These are phyloP conservation scores for Beauveria varroae DNA, from an alignment of 2,329 filamentous ascomycete species.

Conservation along the genomic window DNA sequence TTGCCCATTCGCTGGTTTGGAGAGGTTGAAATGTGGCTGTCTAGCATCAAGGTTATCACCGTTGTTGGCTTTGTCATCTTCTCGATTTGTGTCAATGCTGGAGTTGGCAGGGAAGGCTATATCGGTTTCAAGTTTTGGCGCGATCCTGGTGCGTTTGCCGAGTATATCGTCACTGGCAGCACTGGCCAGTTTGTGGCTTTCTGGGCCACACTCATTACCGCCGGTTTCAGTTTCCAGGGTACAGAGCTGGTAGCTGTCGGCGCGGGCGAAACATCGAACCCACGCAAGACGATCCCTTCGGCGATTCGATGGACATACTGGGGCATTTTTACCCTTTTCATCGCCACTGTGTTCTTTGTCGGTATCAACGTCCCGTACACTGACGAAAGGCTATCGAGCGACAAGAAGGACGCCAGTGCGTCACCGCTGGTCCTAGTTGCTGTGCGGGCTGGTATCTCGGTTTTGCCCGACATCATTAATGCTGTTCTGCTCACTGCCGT, in stretches of 20 bases:
- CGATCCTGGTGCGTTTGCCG: constrained; percentile 59
- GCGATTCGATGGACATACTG: constrained; percentile 71
- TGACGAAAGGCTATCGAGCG: constrained; percentile 44
- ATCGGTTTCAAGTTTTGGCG: constrained; percentile 68
- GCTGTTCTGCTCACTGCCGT: constrained; percentile 71
- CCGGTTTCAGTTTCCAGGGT: constrained; percentile 64
- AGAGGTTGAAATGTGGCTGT: constrained; percentile 73
- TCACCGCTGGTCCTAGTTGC: constrained; percentile 59
- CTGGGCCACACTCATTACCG: constrained; percentile 61
- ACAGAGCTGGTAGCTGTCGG: constrained; percentile 70
- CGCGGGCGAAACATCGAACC: constrained; percentile 70
- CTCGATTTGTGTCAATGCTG: constrained; percentile 66
- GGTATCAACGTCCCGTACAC: constrained; percentile 62
- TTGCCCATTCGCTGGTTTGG: constrained; percentile 66
- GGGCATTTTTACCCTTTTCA: constrained; percentile 64
- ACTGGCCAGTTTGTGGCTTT: constrained; percentile 60
- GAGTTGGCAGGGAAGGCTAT: constrained; percentile 60
- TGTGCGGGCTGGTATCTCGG: constrained; percentile 53
- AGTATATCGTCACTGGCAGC: constrained; percentile 46
- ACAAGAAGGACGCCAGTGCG: constrained; percentile 50
- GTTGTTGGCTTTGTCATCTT: constrained; percentile 72
- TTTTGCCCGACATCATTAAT: constrained; percentile 66
- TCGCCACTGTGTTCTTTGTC: constrained; percentile 60
- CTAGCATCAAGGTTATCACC: constrained; percentile 68
- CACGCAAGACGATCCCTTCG: constrained; percentile 61